Conservation (phyloP, 2,329 filamentous ascomycete genomes). For the Hypoxylon sp. region DNA sequence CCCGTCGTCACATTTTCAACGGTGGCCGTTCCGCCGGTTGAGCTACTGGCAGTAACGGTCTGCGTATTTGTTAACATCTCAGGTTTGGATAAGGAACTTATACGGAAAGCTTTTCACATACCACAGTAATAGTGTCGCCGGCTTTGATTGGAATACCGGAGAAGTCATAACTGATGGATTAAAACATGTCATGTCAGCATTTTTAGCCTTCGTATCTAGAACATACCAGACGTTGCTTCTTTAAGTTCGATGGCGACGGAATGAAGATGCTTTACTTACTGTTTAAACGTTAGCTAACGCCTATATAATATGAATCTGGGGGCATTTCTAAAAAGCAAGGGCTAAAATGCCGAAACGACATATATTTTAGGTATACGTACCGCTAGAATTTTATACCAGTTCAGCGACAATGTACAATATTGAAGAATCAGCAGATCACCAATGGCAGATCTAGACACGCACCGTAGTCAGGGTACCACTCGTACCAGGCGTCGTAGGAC, state of each 20-base stretch:
- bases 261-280: background rate
- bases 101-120: slow-evolving; percentile 43
- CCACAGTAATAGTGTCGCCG: slow-evolving; percentile 50
- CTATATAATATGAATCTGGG: background rate
- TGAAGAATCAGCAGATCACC: background rate
- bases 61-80: slow-evolving; percentile 32
- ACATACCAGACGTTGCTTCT: background rate
- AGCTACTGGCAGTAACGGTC: slow-evolving; percentile 58
- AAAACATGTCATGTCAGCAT: background rate
- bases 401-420: no score
- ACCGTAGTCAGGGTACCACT: slow-evolving; percentile 63
- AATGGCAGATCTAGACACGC: background rate
- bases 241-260: background rate
- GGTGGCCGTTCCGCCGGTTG: slow-evolving; percentile 61
- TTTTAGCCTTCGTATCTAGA: background rate
- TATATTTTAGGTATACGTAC: background rate
- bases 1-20: slow-evolving; percentile 69
- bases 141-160: slow-evolving; percentile 58
- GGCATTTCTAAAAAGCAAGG: background rate
- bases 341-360: background rate
- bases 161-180: slow-evolving; percentile 64
- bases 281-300: background rate
- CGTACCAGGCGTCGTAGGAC: slow-evolving; percentile 70
- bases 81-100: background rate
- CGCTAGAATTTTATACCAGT: no score